Percentiles rank a stretch among this genome's conserved stretches.
Evolutionary conservation across 2,329 filamentous ascomycete species (phyloP).

Genomic region (Alternaria novae-zelandiae): DNA sequence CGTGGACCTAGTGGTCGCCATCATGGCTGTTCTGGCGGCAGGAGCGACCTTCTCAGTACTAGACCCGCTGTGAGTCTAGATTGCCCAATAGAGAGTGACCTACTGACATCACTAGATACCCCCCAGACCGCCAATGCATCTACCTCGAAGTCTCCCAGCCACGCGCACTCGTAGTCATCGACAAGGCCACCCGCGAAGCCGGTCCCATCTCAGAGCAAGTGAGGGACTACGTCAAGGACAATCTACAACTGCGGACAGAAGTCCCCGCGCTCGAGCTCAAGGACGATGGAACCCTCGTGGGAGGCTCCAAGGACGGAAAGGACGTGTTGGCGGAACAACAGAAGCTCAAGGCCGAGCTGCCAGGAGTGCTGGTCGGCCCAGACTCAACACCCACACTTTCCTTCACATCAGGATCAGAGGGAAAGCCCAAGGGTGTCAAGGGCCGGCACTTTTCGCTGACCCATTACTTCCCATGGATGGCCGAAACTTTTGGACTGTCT

Average conservation of each 20-base stretch:
- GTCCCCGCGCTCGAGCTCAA: constrained; percentile 75
- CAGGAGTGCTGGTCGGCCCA: constrained; percentile 81
- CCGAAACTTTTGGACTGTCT: constrained; percentile 76
- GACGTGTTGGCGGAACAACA: constrained; percentile 70
- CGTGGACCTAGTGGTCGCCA: constrained; percentile 77
- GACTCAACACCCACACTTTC: constrained; percentile 79
- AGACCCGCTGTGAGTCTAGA: constrained; percentile 71
- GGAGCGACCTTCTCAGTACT: constrained; percentile 70
- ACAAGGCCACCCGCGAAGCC: constrained; percentile 72
- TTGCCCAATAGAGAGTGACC: background rate
- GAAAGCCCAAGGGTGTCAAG: constrained; percentile 82
- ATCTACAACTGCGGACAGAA: constrained; percentile 74
- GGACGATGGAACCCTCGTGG: constrained; percentile 74
- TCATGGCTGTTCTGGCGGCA: constrained; percentile 74
- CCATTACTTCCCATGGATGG: constrained; percentile 94
- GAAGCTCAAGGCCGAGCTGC: constrained; percentile 61
- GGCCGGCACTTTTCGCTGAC: constrained; percentile 86
- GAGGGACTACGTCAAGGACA: constrained; percentile 72
- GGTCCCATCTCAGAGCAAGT: constrained; percentile 68
- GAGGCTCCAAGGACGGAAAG: constrained; percentile 68
- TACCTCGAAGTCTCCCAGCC: constrained; percentile 83
- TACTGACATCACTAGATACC: constrained; percentile 63
- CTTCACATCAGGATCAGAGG: constrained; percentile 71
- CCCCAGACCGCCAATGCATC: constrained; percentile 79
- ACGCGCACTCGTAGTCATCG: constrained; percentile 73